Percentiles rank a stretch among this genome's conserved stretches.
Evolutionary conservation across 2,329 filamentous ascomycete genomes (phyloP).

Genomic region (Xylaria sp.): DNA sequence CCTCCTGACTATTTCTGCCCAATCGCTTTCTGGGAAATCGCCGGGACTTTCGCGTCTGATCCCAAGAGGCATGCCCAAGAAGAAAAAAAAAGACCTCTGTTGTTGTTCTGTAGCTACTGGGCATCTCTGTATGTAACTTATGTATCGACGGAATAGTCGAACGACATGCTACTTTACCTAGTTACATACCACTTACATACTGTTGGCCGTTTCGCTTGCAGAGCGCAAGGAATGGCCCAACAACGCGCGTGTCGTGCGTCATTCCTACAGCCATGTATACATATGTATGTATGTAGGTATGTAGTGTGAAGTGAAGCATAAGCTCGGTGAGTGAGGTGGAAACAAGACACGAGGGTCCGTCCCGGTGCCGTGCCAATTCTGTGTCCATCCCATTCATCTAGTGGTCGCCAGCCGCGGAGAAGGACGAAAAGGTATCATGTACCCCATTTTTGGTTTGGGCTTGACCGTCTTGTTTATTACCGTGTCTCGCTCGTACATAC

Average conservation of each 20-base stretch:
- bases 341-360: conserved; percentile 44
- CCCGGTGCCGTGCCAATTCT: conserved; percentile 40
- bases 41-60: conserved; percentile 44
- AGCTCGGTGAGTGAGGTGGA: conserved; percentile 41
- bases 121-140: not conserved
- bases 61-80: conserved; percentile 52
- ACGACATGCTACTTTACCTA: conserved; percentile 4
- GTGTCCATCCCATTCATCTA: conserved; percentile 34
- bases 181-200: not conserved
- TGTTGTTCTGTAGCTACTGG: not conserved
- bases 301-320: not conserved
- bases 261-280: not conserved
- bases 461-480: conserved; percentile 40
- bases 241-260: conserved; percentile 16
- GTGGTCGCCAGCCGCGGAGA: conserved; percentile 35
- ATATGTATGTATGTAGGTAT: too few relatives aligned
- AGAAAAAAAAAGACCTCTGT: not conserved
- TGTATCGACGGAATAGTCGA: not conserved
- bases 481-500: conserved; percentile 23
- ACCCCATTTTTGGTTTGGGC: conserved; percentile 31
- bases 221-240: conserved; percentile 6
- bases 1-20: conserved; percentile 56
- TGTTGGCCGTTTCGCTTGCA: conserved; percentile 24
- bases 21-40: conserved; percentile 50
- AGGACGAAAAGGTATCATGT: conserved; percentile 35